Evolutionary conservation across 176 grass and related monocot species (phyloP), one percentile per base, ranked within the genome.

Genomic region (Oryza glaberrima): DNA sequence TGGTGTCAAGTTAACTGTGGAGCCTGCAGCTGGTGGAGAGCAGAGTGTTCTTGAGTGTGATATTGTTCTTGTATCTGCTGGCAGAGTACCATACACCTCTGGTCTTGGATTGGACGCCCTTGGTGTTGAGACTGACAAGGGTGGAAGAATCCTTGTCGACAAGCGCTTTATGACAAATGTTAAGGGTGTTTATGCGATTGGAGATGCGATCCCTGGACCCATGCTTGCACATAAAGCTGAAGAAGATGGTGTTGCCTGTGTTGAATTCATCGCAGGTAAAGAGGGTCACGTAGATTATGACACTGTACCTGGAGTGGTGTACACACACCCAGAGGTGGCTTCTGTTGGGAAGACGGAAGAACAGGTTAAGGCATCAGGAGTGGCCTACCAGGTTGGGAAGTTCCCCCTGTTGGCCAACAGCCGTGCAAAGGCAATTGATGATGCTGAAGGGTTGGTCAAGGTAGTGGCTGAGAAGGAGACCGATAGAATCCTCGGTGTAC

Each of bases 211-310:
- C 48, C 94, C 94, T 52, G 94, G 94, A 32, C 91, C 94, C 4
- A 92, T 97, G 94, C 89, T 97, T 75, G 94, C 94, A 60, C 94
- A 97, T 56, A 97, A 97, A 81, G 92, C 94, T 6, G 94, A 97
- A 88, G 94, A 97, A 65, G 94, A 97, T 69, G 94, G 91, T 8
- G 90, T 97, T 73, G 85, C 92, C 52, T 97, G 94, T 76, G 92
- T 90, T 20, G 94, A 97, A 80, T 88, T 92, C 65, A 97, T 97
- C 54, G 90, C 94, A 15, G 94, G 91, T 19, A 97, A 97, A 82
- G 94, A 94, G 77, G 94, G 92, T 22, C 92, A 94, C 79, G 90
- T 97, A 32, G 92, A 97, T 48, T 97, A 97, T 65, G 92, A 94
- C 43, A 64, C 87, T 61, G 87, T 97, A 25, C 91, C 94, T 1